These are phyloP conservation scores for Neofusicoccum sp. DNA, from an alignment of 2,329 filamentous ascomycete genomes.

Conservation along the genomic window DNA sequence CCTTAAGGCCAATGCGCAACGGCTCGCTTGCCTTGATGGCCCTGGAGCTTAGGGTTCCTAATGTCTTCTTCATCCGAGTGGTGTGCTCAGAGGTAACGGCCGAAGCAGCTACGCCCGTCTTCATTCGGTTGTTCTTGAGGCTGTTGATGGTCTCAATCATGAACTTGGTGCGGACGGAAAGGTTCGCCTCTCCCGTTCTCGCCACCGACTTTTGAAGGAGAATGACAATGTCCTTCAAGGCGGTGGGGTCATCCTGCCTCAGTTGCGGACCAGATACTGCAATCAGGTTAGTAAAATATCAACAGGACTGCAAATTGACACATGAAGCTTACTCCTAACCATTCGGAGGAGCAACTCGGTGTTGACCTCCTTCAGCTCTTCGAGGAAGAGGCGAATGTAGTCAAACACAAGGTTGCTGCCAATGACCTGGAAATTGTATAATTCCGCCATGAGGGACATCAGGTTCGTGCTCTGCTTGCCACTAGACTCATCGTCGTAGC, in stretches of 20 bases:
- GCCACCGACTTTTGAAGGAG: slow-evolving; percentile 74
- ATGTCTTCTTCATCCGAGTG: slow-evolving; percentile 82
- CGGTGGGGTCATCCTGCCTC: slow-evolving; percentile 82
- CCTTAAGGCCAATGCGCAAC: slow-evolving; percentile 76
- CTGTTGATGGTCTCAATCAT: slow-evolving; percentile 98
- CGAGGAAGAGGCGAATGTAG: slow-evolving; percentile 78
- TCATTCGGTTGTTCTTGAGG: slow-evolving; percentile 90
- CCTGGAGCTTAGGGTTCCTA: slow-evolving; percentile 74
- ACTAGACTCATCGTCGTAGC: slow-evolving; percentile 38
- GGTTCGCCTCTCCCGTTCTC: slow-evolving; percentile 66
- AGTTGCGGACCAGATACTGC: slow-evolving; percentile 73
- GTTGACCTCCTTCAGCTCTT: slow-evolving; percentile 77
- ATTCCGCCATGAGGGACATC: slow-evolving; percentile 77
- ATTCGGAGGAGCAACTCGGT: slow-evolving; percentile 86
- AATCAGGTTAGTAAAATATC: slow-evolving; percentile 22
- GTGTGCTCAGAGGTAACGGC: slow-evolving; percentile 78
- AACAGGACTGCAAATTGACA: neutral
- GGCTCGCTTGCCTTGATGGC: slow-evolving; percentile 76
- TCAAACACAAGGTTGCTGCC: slow-evolving; percentile 85
- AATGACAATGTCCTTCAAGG: slow-evolving; percentile 85
- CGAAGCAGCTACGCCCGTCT: slow-evolving; percentile 71
- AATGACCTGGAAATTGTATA: slow-evolving; percentile 91
- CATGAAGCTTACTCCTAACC: slow-evolving; percentile 64
- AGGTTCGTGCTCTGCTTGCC: slow-evolving; percentile 73
- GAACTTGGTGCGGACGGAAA: slow-evolving; percentile 89